Conservation (phyloP, 1,139 yeast genomes). For the Sugiyamaella xylanicola region DNA sequence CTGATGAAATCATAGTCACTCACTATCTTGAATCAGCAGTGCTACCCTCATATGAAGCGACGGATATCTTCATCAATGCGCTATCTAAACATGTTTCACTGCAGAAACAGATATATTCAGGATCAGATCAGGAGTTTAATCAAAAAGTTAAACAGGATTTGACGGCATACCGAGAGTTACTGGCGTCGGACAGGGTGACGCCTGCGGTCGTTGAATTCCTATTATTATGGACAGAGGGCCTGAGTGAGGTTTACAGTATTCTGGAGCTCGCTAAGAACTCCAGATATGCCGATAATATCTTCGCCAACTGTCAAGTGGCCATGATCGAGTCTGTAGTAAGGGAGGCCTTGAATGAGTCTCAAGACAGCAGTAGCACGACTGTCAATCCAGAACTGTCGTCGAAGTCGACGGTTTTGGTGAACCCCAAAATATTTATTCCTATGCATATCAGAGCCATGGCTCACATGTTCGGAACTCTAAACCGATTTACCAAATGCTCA, state of each 20-base stretch:
- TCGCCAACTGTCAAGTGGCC: slow-evolving; percentile 35
- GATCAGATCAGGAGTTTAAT: slow-evolving; percentile 32
- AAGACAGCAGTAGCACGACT: neutral
- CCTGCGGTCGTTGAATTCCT: slow-evolving; percentile 36
- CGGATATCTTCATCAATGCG: slow-evolving; percentile 34
- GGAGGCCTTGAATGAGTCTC: slow-evolving; percentile 22
- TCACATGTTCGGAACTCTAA: slow-evolving; percentile 39
- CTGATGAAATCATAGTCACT: slow-evolving; percentile 31
- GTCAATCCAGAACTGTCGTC: too few species aligned
- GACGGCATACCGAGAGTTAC: slow-evolving; percentile 27
- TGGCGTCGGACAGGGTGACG: slow-evolving; percentile 32
- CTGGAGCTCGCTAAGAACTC: slow-evolving; percentile 35
- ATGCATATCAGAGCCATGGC: slow-evolving; percentile 37
- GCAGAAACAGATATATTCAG: slow-evolving; percentile 30
- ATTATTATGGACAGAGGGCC: slow-evolving; percentile 33
- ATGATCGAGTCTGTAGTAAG: slow-evolving; percentile 34
- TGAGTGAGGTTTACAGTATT: slow-evolving; percentile 38
- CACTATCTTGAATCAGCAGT: slow-evolving; percentile 22
- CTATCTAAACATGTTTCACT: slow-evolving; percentile 31
- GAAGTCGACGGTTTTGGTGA: slow-evolving; percentile 10
- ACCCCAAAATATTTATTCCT: slow-evolving; percentile 23
- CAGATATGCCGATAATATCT: slow-evolving; percentile 29
- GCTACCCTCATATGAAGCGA: slow-evolving; percentile 34
- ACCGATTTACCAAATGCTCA: slow-evolving; percentile 32
- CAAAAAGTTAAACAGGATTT: slow-evolving; percentile 31